Conservation (phyloP, 148 eudicot species). For the Drosera capensis region DNA sequence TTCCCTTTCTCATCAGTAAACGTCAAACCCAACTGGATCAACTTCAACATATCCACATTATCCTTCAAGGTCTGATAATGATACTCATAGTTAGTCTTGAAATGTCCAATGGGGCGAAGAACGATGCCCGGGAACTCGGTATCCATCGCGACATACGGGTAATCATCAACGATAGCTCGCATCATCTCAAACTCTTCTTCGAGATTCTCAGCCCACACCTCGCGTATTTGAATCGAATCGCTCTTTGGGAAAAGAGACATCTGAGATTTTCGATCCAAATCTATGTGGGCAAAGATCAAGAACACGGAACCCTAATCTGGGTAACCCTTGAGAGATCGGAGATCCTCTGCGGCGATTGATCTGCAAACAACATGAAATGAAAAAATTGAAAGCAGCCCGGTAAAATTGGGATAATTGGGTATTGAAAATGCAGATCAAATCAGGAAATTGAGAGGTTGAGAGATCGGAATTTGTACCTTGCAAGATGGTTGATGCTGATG, state of each 20-base stretch:
- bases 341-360: too few species aligned
- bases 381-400: too few species aligned
- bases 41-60: constrained; percentile 38
- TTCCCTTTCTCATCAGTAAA: constrained; percentile 32
- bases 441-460: too few species aligned
- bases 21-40: constrained; percentile 37
- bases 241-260: constrained; percentile 30
- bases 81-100: constrained; percentile 19
- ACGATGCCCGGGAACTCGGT: constrained; percentile 40
- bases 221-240: constrained; percentile 31
- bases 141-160: constrained; percentile 41
- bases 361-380: too few species aligned
- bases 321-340: too few species aligned
- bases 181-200: constrained; percentile 30
- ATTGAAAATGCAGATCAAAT: too few species aligned
- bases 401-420: too few species aligned
- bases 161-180: constrained; percentile 24
- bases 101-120: constrained; percentile 19
- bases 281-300: too few species aligned
- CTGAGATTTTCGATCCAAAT: too few species aligned
- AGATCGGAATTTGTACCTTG: too few species aligned
- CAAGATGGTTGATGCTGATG: too few species aligned
- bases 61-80: constrained; percentile 30
- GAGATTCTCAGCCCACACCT: constrained; percentile 36
- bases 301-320: too few species aligned